These are phyloP conservation scores for Paraurostyla sp. DNA, from an alignment of 73 alveolate genomes.

Conservation along the genomic window DNA sequence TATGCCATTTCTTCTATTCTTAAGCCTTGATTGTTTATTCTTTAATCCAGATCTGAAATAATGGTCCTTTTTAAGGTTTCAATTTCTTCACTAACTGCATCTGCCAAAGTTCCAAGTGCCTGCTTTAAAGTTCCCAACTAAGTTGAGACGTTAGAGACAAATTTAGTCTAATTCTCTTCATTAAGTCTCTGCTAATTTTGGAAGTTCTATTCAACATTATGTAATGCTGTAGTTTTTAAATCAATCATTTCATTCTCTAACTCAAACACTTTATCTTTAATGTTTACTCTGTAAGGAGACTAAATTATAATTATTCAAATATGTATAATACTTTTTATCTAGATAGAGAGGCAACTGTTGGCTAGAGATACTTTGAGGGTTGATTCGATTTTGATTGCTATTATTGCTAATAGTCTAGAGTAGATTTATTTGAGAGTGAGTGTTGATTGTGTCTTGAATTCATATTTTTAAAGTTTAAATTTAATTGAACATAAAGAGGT, in stretches of 20 bases:
- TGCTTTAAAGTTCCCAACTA: not conserved
- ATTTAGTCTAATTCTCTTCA: slow-evolving; percentile 19
- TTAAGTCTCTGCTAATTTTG: too few species aligned
- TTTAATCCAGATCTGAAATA: not conserved
- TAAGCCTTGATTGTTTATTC: not conserved
- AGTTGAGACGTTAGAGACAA: not conserved
- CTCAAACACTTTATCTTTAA: slow-evolving; percentile 9
- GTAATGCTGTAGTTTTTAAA: not conserved
- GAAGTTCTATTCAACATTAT: too few species aligned
- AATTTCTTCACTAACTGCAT: slow-evolving; percentile 58
- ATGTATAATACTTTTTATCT: slow-evolving; percentile 20
- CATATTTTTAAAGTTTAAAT: too few species aligned
- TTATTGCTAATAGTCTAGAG: too few species aligned
- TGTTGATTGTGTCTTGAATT: too few species aligned
- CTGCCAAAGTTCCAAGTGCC: slow-evolving; percentile 61
- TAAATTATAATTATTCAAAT: not conserved
- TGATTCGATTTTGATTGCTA: not conserved
- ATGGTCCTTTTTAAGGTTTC: not conserved
- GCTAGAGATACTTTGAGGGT: slow-evolving; percentile 24
- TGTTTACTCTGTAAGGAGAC: slow-evolving; percentile 26
- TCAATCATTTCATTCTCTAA: slow-evolving; percentile 5
- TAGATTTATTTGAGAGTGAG: too few species aligned
- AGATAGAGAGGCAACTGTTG: slow-evolving; percentile 51
- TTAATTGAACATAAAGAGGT: too few species aligned
- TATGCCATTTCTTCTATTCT: not conserved